Evolutionary conservation across 768 basidiomycete genomes (phyloP).

Genomic region (Galerina marginata): DNA sequence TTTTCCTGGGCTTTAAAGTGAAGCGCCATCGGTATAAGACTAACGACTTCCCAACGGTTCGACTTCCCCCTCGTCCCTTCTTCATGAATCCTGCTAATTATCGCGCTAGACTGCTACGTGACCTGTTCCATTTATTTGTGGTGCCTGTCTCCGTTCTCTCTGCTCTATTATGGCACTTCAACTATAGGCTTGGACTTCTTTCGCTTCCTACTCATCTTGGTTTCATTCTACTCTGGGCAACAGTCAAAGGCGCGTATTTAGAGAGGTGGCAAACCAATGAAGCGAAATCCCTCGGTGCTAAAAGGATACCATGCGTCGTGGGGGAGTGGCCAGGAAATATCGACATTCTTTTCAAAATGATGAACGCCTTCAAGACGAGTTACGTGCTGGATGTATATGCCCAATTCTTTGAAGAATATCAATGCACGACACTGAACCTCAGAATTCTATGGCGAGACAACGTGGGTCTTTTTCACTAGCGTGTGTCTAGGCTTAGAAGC

Average conservation of each 20-base stretch:
- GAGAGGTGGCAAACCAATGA: slow-evolving; percentile 45
- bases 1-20: slow-evolving; percentile 16
- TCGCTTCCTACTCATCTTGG: slow-evolving; percentile 42
- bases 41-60: not conserved
- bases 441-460: slow-evolving; percentile 73
- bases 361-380: slow-evolving; percentile 57
- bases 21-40: slow-evolving; percentile 7
- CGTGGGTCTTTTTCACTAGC: slow-evolving; percentile 44
- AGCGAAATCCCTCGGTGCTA: slow-evolving; percentile 54
- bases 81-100: slow-evolving; percentile 50
- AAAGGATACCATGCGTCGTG: slow-evolving; percentile 58
- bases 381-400: slow-evolving; percentile 70
- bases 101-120: slow-evolving; percentile 54
- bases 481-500: slow-evolving; percentile 4
- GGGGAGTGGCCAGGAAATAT: slow-evolving; percentile 84
- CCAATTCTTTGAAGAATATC: slow-evolving; percentile 71
- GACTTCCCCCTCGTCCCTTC: slow-evolving; percentile 9
- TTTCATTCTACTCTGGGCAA: slow-evolving; percentile 48
- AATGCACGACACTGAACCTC: slow-evolving; percentile 72
- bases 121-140: slow-evolving; percentile 46
- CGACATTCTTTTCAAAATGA: slow-evolving; percentile 65
- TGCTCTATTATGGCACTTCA: slow-evolving; percentile 30
- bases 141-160: slow-evolving; percentile 47
- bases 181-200: slow-evolving; percentile 38
- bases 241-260: slow-evolving; percentile 38